Percentiles rank a stretch among this genome's conserved stretches.
phyloP scores from a whole-genome alignment of 1,284 basidiomycete genomes.

The Pisolithus thermaeus region DNA sequence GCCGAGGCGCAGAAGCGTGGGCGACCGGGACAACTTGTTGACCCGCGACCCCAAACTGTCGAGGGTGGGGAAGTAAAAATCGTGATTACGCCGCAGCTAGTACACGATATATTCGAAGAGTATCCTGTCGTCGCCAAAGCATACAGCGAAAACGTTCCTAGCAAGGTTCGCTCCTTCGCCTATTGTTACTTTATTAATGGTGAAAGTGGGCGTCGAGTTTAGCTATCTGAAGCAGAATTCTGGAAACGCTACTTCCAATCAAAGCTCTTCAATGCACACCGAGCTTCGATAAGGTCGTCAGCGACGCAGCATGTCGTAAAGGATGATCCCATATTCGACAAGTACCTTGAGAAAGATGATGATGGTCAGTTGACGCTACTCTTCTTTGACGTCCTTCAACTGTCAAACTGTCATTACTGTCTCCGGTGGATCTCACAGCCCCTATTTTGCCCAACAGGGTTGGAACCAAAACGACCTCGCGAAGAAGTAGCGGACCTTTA shows the following conservation, averaged over 20 bases:
- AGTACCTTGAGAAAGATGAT: slow-evolving; percentile 91
- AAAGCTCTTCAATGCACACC: slow-evolving; percentile 90
- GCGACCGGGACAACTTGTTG: slow-evolving; percentile 80
- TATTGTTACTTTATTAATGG: slow-evolving; percentile 4
- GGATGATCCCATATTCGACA: slow-evolving; percentile 93
- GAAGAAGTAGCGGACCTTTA: slow-evolving; percentile 71
- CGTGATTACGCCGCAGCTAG: slow-evolving; percentile 87
- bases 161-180: slow-evolving; percentile 46
- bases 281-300: slow-evolving; percentile 86
- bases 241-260: slow-evolving; percentile 98
- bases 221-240: slow-evolving; percentile 88
- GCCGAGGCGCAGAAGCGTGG: slow-evolving; percentile 75
- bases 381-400: neutral
- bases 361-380: slow-evolving; percentile 57
- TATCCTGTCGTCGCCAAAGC: slow-evolving; percentile 93
- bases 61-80: slow-evolving; percentile 84
- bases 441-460: slow-evolving; percentile 40
- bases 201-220: slow-evolving; percentile 9
- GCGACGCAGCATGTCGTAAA: slow-evolving; percentile 81
- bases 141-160: slow-evolving; percentile 89
- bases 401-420: neutral
- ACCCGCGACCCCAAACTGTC: slow-evolving; percentile 79
- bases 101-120: slow-evolving; percentile 96
- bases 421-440: neutral
- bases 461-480: slow-evolving; percentile 72